phyloP scores from a whole-genome alignment of 2,329 filamentous ascomycete species.

The Amesomyces nigricolor region DNA sequence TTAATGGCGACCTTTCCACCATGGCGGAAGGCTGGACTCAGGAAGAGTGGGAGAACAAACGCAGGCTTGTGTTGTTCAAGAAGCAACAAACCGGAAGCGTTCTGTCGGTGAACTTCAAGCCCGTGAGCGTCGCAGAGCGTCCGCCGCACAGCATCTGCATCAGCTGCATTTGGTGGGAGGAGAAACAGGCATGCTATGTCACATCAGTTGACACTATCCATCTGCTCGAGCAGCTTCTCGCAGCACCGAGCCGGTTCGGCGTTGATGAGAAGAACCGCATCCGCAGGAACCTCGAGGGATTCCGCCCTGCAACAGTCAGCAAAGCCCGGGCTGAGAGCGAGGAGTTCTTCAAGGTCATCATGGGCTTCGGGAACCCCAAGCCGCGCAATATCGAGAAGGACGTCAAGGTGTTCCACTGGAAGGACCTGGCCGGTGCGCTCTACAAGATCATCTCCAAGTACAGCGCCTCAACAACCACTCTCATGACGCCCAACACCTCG shows the following conservation, averaged over 20 bases:
- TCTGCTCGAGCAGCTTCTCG: conserved; percentile 86
- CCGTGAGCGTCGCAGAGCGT: conserved; percentile 73
- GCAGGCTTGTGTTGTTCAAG: conserved; percentile 83
- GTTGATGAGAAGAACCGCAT: conserved; percentile 99
- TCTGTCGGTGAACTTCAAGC: conserved; percentile 72
- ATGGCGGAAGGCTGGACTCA: conserved; percentile 81
- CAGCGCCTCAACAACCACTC: conserved; percentile 37
- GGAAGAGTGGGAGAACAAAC: conserved; percentile 72
- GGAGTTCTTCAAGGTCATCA: conserved; percentile 98
- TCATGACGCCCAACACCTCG: conserved; percentile 26
- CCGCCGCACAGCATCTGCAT: conserved; percentile 84
- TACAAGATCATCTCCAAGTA: conserved; percentile 99
- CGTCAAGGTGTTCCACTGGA: conserved; percentile 98
- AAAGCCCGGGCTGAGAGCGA: conserved; percentile 90
- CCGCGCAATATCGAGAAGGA: conserved; percentile 98
- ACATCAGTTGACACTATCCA: conserved; percentile 97
- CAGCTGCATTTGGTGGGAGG: conserved; percentile 96
- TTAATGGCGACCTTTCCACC: conserved; percentile 74
- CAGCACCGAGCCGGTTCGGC: conserved; percentile 68
- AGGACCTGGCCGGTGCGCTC: conserved; percentile 75
- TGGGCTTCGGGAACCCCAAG: conserved; percentile 93
- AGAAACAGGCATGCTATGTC: conserved; percentile 84
- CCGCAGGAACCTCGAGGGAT: conserved; percentile 89
- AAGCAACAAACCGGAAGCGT: conserved; percentile 77
- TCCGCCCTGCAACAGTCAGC: conserved; percentile 85